phyloP scores from a whole-genome alignment of 192 early-diverging fungal species.

The Coemansia sp. region DNA sequence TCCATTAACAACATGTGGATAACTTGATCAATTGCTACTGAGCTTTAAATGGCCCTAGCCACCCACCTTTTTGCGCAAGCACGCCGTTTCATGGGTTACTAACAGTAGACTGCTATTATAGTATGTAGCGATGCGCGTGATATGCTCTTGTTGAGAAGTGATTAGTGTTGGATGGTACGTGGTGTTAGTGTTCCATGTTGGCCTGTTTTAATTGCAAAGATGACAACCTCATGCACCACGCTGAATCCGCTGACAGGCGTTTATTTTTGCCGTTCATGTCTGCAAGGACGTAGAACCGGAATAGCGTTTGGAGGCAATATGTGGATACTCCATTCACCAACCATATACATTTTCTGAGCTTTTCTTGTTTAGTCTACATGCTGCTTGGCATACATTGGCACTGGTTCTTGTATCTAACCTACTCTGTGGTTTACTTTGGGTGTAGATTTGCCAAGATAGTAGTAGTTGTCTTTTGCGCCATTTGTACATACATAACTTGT shows the following conservation, averaged over 20 bases:
- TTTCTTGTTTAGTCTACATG: neutral
- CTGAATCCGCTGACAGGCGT: conserved; percentile 14
- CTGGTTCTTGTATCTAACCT: too few relatives aligned
- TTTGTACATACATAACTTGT: too few relatives aligned
- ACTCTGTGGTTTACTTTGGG: too few relatives aligned
- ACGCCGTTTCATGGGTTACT: neutral
- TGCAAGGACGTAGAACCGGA: conserved; percentile 1
- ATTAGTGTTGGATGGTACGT: conserved; percentile 2
- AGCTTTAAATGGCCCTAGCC: neutral
- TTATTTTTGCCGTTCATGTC: conserved; percentile 7
- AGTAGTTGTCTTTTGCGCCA: too few relatives aligned
- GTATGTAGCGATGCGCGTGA: neutral
- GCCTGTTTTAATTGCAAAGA: conserved; percentile 18
- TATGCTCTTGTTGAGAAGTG: neutral
- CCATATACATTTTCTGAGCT: conserved; percentile 14
- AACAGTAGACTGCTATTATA: neutral
- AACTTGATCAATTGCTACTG: conserved; percentile 22
- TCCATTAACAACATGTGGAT: conserved; percentile 16
- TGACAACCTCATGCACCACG: conserved; percentile 55
- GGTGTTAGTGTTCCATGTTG: neutral
- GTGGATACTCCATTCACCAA: conserved; percentile 24
- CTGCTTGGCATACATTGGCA: too few relatives aligned
- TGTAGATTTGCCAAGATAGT: neutral
- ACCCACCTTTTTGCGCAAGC: neutral
- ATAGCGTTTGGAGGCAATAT: neutral